phyloP scores from a whole-genome alignment of 805 yeast species.

The Ogataea trehaloabstinens region DNA sequence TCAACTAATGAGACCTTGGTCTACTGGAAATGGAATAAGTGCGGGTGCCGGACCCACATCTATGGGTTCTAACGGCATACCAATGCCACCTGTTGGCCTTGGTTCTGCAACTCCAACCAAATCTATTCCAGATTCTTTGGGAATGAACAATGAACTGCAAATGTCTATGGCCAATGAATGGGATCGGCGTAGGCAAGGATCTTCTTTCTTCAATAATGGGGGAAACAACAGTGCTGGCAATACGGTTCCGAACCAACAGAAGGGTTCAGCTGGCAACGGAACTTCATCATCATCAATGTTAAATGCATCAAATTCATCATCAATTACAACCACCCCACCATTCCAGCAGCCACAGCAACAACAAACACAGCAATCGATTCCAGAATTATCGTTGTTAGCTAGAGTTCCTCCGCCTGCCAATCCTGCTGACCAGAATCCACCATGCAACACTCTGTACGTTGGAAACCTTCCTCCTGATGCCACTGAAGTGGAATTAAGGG shows the following conservation, averaged over 20 bases:
- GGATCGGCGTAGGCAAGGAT: conserved; percentile 54
- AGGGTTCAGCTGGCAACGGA: conserved; percentile 13
- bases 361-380: conserved; percentile 31
- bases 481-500: conserved; percentile 86
- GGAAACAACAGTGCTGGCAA: too few relatives aligned
- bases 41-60: conserved; percentile 1
- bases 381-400: conserved; percentile 70
- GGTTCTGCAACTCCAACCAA: conserved; percentile 15
- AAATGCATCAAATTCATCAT: conserved; percentile 17
- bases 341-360: conserved; percentile 24
- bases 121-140: conserved; percentile 22
- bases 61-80: background rate
- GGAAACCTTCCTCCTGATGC: conserved; percentile 98
- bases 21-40: conserved; percentile 13
- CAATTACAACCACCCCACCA: conserved; percentile 22
- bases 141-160: conserved; percentile 23
- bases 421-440: conserved; percentile 99
- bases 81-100: conserved; percentile 1
- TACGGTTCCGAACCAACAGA: conserved; percentile 5
- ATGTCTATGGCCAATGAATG: conserved; percentile 34
- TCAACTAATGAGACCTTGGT: conserved; percentile 41
- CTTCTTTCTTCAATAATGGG: conserved; percentile 45
- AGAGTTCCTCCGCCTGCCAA: conserved; percentile 90
- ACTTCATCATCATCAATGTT: conserved; percentile 14
- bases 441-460: conserved; percentile 94